Conservation (phyloP, 495 filamentous ascomycete species). For the Xeromyces bisporus region DNA sequence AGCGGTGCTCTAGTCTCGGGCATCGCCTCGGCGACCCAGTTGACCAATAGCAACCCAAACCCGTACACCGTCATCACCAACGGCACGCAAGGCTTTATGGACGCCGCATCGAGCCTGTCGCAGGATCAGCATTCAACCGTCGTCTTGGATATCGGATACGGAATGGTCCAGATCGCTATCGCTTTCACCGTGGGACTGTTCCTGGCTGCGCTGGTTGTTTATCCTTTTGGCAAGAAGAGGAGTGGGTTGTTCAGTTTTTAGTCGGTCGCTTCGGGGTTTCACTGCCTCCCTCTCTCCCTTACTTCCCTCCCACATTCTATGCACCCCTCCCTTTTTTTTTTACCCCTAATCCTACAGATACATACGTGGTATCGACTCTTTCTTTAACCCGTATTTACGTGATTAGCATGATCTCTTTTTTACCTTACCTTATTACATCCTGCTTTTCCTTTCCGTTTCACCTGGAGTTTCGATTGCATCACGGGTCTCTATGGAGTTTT, state of each 20-base stretch:
- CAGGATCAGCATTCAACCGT: slow-evolving; percentile 26
- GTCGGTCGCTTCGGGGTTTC: no score
- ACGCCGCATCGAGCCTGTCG: slow-evolving; percentile 24
- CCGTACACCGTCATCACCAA: slow-evolving; percentile 30
- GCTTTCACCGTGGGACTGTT: slow-evolving; percentile 87
- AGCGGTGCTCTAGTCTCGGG: slow-evolving; percentile 72
- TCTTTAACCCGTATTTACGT: no score
- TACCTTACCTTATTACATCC: no score
- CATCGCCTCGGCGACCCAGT: slow-evolving; percentile 64
- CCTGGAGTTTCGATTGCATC: no score
- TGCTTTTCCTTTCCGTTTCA: no score
- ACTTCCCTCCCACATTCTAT: background rate
- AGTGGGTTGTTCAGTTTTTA: slow-evolving; percentile 83
- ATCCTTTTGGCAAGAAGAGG: slow-evolving; percentile 80
- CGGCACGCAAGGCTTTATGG: slow-evolving; percentile 31
- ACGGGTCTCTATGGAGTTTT: no score
- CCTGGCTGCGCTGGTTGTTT: slow-evolving; percentile 68
- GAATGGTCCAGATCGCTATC: slow-evolving; percentile 83
- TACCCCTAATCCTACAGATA: no score
- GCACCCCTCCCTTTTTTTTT: no score
- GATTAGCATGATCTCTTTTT: no score
- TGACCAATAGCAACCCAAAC: slow-evolving; percentile 39
- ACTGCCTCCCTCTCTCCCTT: background rate
- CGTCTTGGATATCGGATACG: slow-evolving; percentile 71
- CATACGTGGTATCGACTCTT: no score